A percentile compares a stretch with the other conserved stretches of the same genome.
phyloP scores from a whole-genome alignment of 83 land plant genomes.

The Thuja plicata region DNA sequence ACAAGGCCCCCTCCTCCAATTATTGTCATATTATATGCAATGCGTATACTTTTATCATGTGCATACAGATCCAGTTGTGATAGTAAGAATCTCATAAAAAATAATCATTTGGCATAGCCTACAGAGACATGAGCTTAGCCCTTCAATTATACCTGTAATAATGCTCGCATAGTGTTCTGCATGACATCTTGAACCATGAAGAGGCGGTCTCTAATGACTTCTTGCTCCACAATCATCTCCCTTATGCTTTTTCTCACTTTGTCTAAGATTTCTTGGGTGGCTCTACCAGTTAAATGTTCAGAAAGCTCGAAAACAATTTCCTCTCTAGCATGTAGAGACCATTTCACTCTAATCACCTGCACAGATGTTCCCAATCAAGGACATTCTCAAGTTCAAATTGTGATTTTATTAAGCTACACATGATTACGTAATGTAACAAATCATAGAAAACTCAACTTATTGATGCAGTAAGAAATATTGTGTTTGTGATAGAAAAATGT shows the following conservation, averaged over 20 bases:
- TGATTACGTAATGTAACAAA: not conserved
- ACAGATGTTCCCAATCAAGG: not conserved
- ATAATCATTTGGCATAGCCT: not conserved
- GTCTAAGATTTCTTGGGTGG: constrained; percentile 45
- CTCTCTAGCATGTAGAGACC: constrained; percentile 92
- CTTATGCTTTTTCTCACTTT: constrained; percentile 76
- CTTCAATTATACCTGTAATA: constrained; percentile 65
- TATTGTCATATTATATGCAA: constrained; percentile 76
- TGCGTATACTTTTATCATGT: constrained; percentile 79
- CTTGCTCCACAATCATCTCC: constrained; percentile 92
- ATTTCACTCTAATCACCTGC: constrained; percentile 89
- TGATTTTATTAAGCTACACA: not conserved
- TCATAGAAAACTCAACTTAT: not conserved
- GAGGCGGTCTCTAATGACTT: constrained; percentile 83
- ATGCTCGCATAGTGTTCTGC: constrained; percentile 83
- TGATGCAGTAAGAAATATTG: no score
- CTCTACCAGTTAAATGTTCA: constrained; percentile 64
- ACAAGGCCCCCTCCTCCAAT: constrained; percentile 91
- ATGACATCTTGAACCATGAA: constrained; percentile 92
- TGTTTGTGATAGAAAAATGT: no score
- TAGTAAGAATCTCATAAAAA: not conserved
- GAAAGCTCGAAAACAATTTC: constrained; percentile 84
- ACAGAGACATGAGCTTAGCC: not conserved
- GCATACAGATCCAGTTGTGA: not conserved
- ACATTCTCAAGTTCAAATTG: not conserved